Base-by-base conservation (phyloP, 352 stramenopile species). In the Pilasporangium apinafurcum region DNA sequence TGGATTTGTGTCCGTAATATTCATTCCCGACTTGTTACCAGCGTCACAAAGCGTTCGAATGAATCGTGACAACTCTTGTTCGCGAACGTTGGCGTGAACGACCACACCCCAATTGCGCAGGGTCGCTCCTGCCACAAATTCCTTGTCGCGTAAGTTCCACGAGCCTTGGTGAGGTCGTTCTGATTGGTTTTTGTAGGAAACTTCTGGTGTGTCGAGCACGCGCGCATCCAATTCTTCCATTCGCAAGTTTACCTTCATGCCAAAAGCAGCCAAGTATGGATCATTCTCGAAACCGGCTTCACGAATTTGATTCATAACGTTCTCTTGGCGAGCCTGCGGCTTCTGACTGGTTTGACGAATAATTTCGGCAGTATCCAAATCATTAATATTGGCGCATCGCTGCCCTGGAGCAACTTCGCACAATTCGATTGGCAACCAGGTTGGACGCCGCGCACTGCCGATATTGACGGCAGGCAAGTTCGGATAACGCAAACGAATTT, bases 391-490 rank as follows among this genome's bases (percentile, higher is more conserved):
- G 0, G 71, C 37, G 28, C 82, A 86, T 18, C 68, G 65, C 51
- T 95, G 82, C 10, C 81, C 72, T 0, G 73, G 64, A 0, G 75
- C 65, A 8, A 90, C 73, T 34, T 83, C 57, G 31, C 83, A 95
- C n/a, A 93, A 26, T 46, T 95, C 83, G 13, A 95, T 79, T 9
- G 83, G 83, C 24, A 92, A 36, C 63, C 72, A 95, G 17, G 64
- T 76, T 4, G 65, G 40, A 31, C 62, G 66, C 21, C 56, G 43
- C 46, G 69, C 69, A 28, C 55, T 78, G 5, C 81, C 81, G 2
- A 94, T 65, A 40, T 90, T 84, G 3, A 93, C 70, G 7, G 62
- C 59, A 7, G 83, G 83, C 22, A 95, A 40, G 13, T 76, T 55
- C 24, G 81, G 73, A 43, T 83, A 79, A 9, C 72, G 62, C 29